Conservation (phyloP, 2,329 filamentous ascomycete genomes). For the Botrytis elliptica region DNA sequence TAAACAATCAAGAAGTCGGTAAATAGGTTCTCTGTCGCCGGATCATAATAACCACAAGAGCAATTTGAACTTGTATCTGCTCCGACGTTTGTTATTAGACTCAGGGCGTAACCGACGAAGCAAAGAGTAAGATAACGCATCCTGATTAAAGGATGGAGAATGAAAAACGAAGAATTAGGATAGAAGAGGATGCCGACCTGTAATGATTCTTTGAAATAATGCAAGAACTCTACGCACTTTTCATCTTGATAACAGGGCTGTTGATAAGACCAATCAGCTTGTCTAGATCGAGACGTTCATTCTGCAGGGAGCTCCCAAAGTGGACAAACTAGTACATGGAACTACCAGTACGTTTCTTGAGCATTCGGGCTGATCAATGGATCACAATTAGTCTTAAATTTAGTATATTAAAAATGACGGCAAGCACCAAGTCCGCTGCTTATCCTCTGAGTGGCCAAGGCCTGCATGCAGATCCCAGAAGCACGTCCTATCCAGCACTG, state of each 20-base stretch:
- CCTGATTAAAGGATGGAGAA: neutral
- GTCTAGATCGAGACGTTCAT: neutral
- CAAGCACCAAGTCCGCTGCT: neutral
- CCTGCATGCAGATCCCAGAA: neutral
- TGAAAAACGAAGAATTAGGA: neutral
- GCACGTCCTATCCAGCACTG: neutral
- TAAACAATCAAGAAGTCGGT: conserved; percentile 50
- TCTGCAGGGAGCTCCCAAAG: neutral
- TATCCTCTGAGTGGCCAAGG: neutral
- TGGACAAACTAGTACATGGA: neutral
- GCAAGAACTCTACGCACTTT: neutral
- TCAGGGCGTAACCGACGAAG: neutral
- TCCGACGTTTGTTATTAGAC: neutral
- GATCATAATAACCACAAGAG: conserved; percentile 48
- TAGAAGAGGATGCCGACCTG: neutral
- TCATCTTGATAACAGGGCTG: neutral
- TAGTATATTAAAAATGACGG: neutral
- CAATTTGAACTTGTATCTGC: conserved; percentile 38
- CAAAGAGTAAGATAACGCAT: neutral
- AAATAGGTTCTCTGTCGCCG: conserved; percentile 41
- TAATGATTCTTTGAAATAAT: neutral
- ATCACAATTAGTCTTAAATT: neutral
- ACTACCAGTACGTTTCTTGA: neutral
- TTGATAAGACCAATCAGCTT: neutral
- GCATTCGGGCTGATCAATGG: conserved; percentile 12